A percentile compares a stretch with the other conserved stretches of the same genome.
Conservation (phyloP, 768 basidiomycete species). For the Kwoniella dejecticola region DNA sequence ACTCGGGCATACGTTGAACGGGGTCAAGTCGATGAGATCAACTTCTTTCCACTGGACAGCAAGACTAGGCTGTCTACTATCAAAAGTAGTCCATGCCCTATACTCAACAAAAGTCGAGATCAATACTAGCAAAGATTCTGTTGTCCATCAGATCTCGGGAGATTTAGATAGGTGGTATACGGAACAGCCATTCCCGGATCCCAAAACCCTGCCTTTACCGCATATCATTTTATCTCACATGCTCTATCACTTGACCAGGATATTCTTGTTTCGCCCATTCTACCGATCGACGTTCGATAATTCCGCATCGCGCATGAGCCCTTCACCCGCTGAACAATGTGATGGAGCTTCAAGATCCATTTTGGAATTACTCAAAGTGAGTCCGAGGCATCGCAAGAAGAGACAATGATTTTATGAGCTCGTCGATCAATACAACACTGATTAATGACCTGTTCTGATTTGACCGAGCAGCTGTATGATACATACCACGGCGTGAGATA, state of each 20-base stretch:
- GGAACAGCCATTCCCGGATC: conserved; percentile 1
- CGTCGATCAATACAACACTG: too few species aligned
- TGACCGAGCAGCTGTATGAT: conserved; percentile 1
- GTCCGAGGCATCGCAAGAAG: background rate
- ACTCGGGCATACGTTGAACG: background rate
- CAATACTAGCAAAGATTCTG: background rate
- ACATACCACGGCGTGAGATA: background rate
- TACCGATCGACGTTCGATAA: background rate
- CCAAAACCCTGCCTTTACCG: background rate
- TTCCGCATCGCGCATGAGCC: background rate
- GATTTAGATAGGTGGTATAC: background rate
- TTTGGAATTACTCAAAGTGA: background rate
- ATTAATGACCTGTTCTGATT: too few species aligned
- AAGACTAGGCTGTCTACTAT: background rate
- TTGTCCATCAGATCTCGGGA: background rate
- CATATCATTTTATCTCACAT: background rate
- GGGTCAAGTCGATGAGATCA: conserved; percentile 2
- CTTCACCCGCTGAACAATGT: background rate
- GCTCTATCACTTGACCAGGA: background rate
- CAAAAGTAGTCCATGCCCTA: background rate
- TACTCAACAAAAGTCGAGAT: background rate
- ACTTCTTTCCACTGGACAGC: conserved; percentile 2
- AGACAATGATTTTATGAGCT: too few species aligned
- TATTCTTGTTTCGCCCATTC: conserved; percentile 1
- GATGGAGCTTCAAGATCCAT: conserved; percentile 1